Conservation (phyloP, 2,329 filamentous ascomycete genomes). For the Penicillium sp. region DNA sequence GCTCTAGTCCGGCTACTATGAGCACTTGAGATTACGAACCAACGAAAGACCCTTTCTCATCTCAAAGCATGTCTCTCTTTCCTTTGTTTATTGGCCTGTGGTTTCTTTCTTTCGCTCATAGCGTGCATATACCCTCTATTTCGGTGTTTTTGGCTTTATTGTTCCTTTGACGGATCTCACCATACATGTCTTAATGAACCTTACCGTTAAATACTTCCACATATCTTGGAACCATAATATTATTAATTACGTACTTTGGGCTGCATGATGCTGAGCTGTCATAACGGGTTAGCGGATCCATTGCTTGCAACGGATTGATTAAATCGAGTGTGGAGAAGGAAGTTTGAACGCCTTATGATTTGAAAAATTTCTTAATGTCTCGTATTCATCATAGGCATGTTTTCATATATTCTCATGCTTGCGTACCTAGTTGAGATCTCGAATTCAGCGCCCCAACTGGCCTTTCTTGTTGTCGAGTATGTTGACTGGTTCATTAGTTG, state of each 20-base stretch:
- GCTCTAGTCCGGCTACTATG: constrained; percentile 56
- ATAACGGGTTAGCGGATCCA: background rate
- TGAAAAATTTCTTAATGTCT: too few relatives aligned
- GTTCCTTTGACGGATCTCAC: background rate
- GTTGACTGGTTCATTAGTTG: too few relatives aligned
- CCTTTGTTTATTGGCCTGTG: constrained; percentile 1
- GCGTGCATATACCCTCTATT: constrained; percentile 23
- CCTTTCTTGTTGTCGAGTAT: too few relatives aligned
- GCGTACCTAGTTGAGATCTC: too few relatives aligned
- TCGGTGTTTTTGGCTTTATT: background rate
- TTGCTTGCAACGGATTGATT: too few relatives aligned
- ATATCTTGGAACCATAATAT: background rate
- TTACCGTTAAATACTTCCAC: background rate
- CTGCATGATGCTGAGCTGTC: background rate
- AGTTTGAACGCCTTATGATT: too few relatives aligned
- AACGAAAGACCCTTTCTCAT: background rate
- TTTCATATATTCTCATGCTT: too few relatives aligned
- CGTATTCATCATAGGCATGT: too few relatives aligned
- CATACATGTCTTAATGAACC: constrained; percentile 13
- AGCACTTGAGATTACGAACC: background rate
- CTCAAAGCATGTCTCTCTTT: too few relatives aligned
- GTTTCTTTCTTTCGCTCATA: constrained; percentile 9
- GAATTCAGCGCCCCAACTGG: too few relatives aligned
- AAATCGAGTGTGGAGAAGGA: too few relatives aligned
- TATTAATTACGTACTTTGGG: background rate